Evolutionary conservation across 2,329 filamentous ascomycete species (phyloP), one percentile per base, ranked within the genome.

Genomic region (Penicillium brasilianum): DNA sequence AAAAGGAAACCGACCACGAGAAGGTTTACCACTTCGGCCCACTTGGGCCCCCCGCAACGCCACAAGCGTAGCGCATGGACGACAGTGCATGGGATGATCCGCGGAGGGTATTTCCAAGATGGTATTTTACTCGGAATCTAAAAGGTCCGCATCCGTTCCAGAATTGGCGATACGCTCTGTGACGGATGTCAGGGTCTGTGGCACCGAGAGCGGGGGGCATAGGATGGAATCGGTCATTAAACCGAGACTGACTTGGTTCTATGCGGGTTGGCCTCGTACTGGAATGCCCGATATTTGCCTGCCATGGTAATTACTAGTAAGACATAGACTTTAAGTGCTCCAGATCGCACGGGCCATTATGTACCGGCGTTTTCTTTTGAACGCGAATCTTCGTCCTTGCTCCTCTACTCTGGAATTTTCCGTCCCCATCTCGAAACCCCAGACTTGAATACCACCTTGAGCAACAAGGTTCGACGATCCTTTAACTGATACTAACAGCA

Each of bases 1-100:
- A 63, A 60, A 2, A 51, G 62, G 62, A 50, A 65, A 41, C 46
- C 43, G 5, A 65, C 60, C 14, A 44, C 62, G 60, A 65, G 51
- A 61, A 57, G 50, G 52, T 59, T 64, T 51, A 9, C 28, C 11
- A 10, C 20, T 6, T 10, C 18, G 50, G 41, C 44, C 59, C 59
- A 61, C 59, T 37, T 25, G 5, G 9, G 30, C 44, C 39, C 34
- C 44, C 34, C 50, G 14, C 25, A 13, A 37, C 44, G 54, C 55
- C 49, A 57, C 55, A 48, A 16, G 55, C 46, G 59, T 52, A 9
- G 16, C 22, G 28, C 37, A 20, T 8, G 22, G 18, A 46, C 39
- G 28, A 13, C 16, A 34, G 25, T 13, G 48, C 14, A 2, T 22
- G n/a, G 30, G 5, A 20, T 13, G 18, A 43, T 44, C 39, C 39